Conservation (phyloP, 305 asterid genomes). For the Salvia sclarea region DNA sequence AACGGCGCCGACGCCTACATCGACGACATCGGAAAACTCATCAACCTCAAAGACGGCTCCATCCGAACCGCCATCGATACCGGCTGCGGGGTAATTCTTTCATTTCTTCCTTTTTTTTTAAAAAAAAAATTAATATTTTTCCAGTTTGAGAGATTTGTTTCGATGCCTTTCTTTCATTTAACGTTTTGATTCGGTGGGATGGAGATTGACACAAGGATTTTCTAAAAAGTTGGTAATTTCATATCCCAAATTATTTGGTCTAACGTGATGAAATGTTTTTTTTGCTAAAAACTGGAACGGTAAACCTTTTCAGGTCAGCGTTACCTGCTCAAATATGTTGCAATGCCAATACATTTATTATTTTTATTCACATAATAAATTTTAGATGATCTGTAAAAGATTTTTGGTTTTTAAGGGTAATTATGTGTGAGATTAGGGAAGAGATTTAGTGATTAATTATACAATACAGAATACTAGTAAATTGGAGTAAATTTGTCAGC, state of each 20-base stretch:
- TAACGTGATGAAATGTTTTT: neutral
- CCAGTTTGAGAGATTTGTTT: neutral
- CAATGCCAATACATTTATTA: neutral
- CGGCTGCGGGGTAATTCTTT: constrained; percentile 52
- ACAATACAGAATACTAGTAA: neutral
- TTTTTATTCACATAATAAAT: neutral
- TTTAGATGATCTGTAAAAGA: constrained; percentile 4
- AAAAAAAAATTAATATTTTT: neutral
- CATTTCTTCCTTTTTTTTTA: neutral
- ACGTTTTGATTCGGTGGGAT: neutral
- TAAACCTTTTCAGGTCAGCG: neutral
- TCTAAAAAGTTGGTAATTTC: constrained; percentile 35
- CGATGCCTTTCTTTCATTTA: neutral
- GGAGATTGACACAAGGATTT: neutral
- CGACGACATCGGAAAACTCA: constrained; percentile 52
- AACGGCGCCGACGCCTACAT: constrained; percentile 57
- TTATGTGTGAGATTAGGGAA: constrained; percentile 16
- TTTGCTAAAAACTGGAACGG: neutral
- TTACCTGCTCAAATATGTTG: too few relatives aligned
- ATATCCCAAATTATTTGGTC: neutral
- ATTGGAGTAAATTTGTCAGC: neutral
- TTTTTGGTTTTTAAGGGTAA: neutral
- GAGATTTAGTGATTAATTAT: constrained; percentile 23
- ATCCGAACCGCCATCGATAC: constrained; percentile 61
- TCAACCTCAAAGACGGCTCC: constrained; percentile 49